phyloP scores from a whole-genome alignment of 306 rosid species.

The Astragalus membranaceus region DNA sequence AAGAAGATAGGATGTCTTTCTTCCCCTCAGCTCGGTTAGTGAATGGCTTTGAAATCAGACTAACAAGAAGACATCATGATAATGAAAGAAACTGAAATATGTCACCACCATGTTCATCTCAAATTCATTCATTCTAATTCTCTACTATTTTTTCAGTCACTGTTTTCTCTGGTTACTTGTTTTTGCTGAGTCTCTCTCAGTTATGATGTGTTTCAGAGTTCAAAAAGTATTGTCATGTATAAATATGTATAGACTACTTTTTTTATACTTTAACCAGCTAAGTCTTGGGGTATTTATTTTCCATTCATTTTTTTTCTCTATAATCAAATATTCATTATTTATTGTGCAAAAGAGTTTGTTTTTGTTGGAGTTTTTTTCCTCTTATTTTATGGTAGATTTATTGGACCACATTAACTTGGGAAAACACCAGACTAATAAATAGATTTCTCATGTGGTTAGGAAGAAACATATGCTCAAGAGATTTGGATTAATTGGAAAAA shows the following conservation, averaged over 20 bases:
- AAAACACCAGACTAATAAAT: no score
- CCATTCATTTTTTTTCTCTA: not conserved
- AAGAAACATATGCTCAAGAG: no score
- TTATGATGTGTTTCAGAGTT: constrained; percentile 27
- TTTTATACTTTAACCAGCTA: not conserved
- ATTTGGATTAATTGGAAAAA: no score
- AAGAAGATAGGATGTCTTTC: constrained; percentile 78
- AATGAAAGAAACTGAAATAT: constrained; percentile 13
- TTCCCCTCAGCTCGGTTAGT: constrained; percentile 89
- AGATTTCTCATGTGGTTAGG: no score
- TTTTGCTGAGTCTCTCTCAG: constrained; percentile 45
- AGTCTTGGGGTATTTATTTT: not conserved
- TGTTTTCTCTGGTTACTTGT: constrained; percentile 23
- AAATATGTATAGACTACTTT: not conserved
- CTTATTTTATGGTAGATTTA: not conserved
- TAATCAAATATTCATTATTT: not conserved
- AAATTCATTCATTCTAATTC: not conserved
- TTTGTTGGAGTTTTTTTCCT: not conserved
- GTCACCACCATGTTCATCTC: not conserved
- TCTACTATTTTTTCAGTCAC: constrained; percentile 5
- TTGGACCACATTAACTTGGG: no score
- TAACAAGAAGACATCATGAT: constrained; percentile 36
- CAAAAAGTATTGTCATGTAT: constrained; percentile 11
- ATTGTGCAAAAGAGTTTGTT: not conserved
- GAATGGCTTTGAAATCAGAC: constrained; percentile 72